Base-by-base conservation (phyloP, 441 rosid genomes). In the Gossypium schwendimanii region DNA sequence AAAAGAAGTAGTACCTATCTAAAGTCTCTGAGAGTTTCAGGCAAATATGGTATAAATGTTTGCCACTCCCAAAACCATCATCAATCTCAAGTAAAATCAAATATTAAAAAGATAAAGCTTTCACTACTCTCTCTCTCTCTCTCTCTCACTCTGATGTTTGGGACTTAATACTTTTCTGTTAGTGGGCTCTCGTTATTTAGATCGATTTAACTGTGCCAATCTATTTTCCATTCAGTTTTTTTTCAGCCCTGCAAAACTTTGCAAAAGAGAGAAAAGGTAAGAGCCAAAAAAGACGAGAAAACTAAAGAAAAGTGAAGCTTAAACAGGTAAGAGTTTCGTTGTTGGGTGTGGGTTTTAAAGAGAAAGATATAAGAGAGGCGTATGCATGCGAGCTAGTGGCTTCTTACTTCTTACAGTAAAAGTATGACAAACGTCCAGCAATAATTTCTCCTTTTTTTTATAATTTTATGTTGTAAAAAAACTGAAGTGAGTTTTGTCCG, bases 281-380 rank as follows among this genome's bases (percentile, higher is more conserved):
- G 20, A 61, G 54, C 10, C 31, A 12, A 15, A 14, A 70, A 71
- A 54, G 5, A 12, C n/a, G n/a, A 15, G 10, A 6, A 31, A 15
- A 7, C 67, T 3, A 57, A 15, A 17, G 55, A 31, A 52, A 14
- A 39, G n/a, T 58, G 26, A 18, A 47, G 55, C 28, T 66, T 75
- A 49, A 54, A 69, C 54, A 52, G 71, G 58, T 18, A 52, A 33
- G 74, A 70, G 69, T 14, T 52, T 47, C 15, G 78, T 18, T 21
- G 4, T 18, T 1, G 53, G 66, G 78, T 39, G 62, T n/a, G 75
- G 52, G 1, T 74, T 84, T 77, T 72, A 75, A 72, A 72, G 63
- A 11, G 54, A 75, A 45, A 39, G 44, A 55, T 21, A 59, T 28
- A 72, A 59, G 45, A 72, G 75, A 18, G 39, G 31, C 70, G 14